Evolutionary conservation across 768 basidiomycete species (phyloP), one percentile per base, ranked within the genome.

Genomic region (Termitomyces sp.): DNA sequence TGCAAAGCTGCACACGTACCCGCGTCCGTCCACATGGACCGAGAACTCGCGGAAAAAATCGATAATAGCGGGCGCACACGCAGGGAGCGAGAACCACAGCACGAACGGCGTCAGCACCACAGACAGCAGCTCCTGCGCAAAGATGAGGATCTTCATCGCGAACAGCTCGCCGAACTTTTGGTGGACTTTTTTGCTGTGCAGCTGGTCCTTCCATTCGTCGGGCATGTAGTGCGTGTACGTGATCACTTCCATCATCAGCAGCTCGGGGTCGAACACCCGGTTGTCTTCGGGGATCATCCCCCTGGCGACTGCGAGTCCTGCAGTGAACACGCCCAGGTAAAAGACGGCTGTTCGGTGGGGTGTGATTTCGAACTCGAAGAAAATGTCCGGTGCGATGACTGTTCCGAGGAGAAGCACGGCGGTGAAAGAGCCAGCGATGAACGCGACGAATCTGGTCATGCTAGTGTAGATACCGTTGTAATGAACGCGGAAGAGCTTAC

Each of bases 11-110:
- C 97, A 98, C 20, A 99, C 91, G 66, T 97, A 96, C 5, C 97
- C 97, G 2, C 97, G 81, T 0, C 95, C 93, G 59, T 98, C 95
- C 22, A 99, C 89, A 70, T 98, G 96, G 1, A 99, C 89, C 0
- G 94, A 90, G 68, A 98, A 99, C 71, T 98, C 96, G 33, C 96
- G 85, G 82, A 99, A 98, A 69, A 99, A 98, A 69, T 99, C 97
- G 60, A 99, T 83, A 63, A 98, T 90, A 0, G 87, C 88, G 9
- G 91, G 88, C 1, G 96, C 91, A 68, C 94, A 97, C 1, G 76
- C 76, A 0, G 97, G 96, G 3, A 99, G 80, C 4, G 96, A 92
- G 72, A 89, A 89, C 87, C 92, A 94, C 9, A 99, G 79, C 39
- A 99, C 85, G 66, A 97, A 91, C 0, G 97, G 97, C 2, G 96